These are phyloP conservation scores for Buddleja alternifolia DNA, from an alignment of 257 asterid genomes.

Conservation along the genomic window DNA sequence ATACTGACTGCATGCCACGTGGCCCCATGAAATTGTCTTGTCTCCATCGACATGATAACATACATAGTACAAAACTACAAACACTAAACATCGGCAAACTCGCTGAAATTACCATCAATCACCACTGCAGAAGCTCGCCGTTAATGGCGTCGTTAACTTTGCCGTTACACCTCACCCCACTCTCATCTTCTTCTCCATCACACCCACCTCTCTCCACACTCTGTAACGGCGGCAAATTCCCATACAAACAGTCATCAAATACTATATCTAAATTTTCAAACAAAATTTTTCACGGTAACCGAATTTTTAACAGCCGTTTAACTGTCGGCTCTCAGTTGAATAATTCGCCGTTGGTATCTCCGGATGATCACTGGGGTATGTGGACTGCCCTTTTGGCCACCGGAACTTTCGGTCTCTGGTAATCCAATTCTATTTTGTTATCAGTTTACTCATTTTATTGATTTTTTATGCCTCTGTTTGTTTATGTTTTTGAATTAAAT, in stretches of 20 bases:
- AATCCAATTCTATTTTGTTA: conserved; percentile 7
- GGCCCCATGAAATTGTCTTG: conserved; percentile 3
- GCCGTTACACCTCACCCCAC: conserved; percentile 31
- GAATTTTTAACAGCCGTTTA: background rate
- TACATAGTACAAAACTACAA: background rate
- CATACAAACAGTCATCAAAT: conserved; percentile 14
- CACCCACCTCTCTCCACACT: conserved; percentile 9
- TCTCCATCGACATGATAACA: conserved; percentile 11
- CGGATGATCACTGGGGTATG: conserved; percentile 74
- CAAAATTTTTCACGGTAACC: conserved; percentile 8
- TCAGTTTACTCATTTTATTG: background rate
- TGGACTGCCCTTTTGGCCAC: conserved; percentile 78
- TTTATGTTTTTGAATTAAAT: too few species aligned
- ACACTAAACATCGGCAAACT: conserved; percentile 2
- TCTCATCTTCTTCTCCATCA: conserved; percentile 21
- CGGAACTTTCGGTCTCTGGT: conserved; percentile 84
- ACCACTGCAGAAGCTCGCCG: conserved; percentile 28
- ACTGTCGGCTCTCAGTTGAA: conserved; percentile 36
- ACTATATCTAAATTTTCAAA: conserved; percentile 21
- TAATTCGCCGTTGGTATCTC: conserved; percentile 57
- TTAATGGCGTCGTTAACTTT: conserved; percentile 40
- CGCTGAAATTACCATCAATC: background rate
- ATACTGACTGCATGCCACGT: conserved; percentile 7
- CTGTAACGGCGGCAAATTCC: conserved; percentile 33
- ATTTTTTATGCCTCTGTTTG: too few species aligned